Percentiles rank a stretch among this genome's conserved stretches.
Conservation (phyloP, 495 filamentous ascomycete species). For the Tricharina praecox region DNA sequence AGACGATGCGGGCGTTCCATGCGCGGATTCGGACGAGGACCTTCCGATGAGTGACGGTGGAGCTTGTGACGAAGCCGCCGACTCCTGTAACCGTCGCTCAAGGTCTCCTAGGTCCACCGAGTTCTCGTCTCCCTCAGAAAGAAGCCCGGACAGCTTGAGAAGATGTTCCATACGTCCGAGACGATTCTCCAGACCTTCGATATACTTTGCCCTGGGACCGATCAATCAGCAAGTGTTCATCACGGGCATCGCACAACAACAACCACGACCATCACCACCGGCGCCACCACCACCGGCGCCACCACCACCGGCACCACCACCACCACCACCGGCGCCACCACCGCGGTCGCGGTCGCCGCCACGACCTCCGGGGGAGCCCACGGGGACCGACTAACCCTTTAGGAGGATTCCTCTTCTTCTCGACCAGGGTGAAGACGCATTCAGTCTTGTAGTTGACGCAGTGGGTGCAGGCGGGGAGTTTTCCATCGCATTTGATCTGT, state of each 20-base stretch:
- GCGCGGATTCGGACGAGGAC: conserved; percentile 25
- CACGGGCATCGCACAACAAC: too few relatives aligned
- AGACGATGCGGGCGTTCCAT: conserved; percentile 22
- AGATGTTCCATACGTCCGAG: conserved; percentile 85
- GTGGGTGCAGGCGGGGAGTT: conserved; percentile 85
- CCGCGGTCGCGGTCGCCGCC: too few relatives aligned
- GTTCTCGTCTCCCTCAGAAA: conserved; percentile 71
- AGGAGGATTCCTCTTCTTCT: conserved; percentile 95
- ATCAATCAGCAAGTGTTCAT: background rate
- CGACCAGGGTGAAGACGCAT: conserved; percentile 91
- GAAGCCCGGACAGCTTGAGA: conserved; percentile 65
- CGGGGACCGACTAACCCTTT: conserved; percentile 91
- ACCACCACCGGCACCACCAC: too few relatives aligned
- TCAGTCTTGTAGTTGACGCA: conserved; percentile 98
- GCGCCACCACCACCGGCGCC: too few relatives aligned
- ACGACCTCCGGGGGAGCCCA: too few relatives aligned
- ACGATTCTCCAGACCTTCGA: conserved; percentile 90
- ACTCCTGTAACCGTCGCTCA: conserved; percentile 24
- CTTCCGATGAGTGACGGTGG: conserved; percentile 15
- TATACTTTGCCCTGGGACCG: conserved; percentile 70
- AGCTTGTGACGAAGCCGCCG: conserved; percentile 17
- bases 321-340: too few relatives aligned
- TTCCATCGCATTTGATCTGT: conserved; percentile 90
- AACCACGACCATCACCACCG: too few relatives aligned
- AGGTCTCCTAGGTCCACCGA: conserved; percentile 54